Evolutionary conservation across 148 eudicot species (phyloP), one percentile per base, ranked within the genome.

Genomic region (Chenopodium album): DNA sequence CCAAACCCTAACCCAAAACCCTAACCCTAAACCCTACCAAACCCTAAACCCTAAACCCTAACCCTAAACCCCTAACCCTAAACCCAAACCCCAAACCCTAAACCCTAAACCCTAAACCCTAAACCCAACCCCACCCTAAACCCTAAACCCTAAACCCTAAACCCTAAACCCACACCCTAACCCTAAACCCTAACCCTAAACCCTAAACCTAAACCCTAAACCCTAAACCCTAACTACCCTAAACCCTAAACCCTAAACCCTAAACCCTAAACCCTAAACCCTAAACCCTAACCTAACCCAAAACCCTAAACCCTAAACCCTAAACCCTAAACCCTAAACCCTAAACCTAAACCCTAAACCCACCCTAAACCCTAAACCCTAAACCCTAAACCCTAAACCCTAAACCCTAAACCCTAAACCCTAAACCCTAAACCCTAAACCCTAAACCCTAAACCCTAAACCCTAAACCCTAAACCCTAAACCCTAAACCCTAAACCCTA

Each of bases 401-500:
- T 52, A 52, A 80, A 44, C 82, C 82, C 68, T 41, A 80, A 80
- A 72, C 82, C 82, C 44, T 68, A 72, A 80, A 72, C 77, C 82
- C 60, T 68, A 80, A 80, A 56, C 82, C 75, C 44, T 66, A 79
- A 75, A 47, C 82, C 82, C 66, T 26, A 79, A 79, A 47, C 82
- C 82, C 66, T 26, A 79, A 79, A 47, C 82, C 82, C 66, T 26
- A 79, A 79, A 47, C 82, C 82, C 66, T 26, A 79, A 79, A 47
- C 82, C 82, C 66, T 26, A 79, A 79, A 47, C 82, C 82, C 66
- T 26, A 79, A 79, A 47, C 82, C 82, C 66, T 26, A 79, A 79
- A 26, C 82, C 82, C 82, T 70, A 69, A 67, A 79, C 73, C 82
- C 82, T 70, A 52, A 79, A 79, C 73, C 82, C 82, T 70, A 52